phyloP scores from a whole-genome alignment of 768 basidiomycete species.

The Tulasnella sp. region DNA sequence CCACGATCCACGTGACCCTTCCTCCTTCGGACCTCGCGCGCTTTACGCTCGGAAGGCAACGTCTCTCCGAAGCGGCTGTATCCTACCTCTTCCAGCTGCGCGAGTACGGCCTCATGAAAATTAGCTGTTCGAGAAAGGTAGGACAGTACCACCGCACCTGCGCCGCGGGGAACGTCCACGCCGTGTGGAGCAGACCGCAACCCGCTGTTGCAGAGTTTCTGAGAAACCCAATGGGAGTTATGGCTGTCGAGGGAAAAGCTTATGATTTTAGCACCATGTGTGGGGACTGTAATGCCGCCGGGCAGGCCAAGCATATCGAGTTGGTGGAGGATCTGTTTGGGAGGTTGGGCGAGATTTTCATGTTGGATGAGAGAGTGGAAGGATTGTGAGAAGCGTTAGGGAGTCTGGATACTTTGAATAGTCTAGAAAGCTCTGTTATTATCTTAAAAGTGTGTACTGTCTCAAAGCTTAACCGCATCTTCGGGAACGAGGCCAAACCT shows the following conservation, averaged over 20 bases:
- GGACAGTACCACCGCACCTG: slow-evolving; percentile 3
- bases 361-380: neutral
- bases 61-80: neutral
- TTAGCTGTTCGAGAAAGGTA: slow-evolving; percentile 1
- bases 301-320: slow-evolving; percentile 6
- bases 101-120: slow-evolving; percentile 9
- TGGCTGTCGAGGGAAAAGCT: slow-evolving; percentile 8
- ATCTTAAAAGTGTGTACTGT: too few species aligned
- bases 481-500: too few species aligned
- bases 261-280: slow-evolving; percentile 6
- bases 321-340: neutral
- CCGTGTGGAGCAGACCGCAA: slow-evolving; percentile 4
- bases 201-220: slow-evolving; percentile 2
- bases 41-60: neutral
- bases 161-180: slow-evolving; percentile 2
- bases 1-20: neutral
- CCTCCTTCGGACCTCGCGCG: neutral
- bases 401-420: too few species aligned
- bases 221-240: neutral
- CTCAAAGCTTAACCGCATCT: too few species aligned
- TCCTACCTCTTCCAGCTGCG: slow-evolving; percentile 9
- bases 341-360: neutral
- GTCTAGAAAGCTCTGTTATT: too few species aligned
- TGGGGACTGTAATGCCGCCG: slow-evolving; percentile 9
- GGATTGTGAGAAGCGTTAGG: too few species aligned